Evolutionary conservation across 805 yeast species (phyloP), one percentile per base, ranked within the genome.

Genomic region (Ogataea salicorniae): DNA sequence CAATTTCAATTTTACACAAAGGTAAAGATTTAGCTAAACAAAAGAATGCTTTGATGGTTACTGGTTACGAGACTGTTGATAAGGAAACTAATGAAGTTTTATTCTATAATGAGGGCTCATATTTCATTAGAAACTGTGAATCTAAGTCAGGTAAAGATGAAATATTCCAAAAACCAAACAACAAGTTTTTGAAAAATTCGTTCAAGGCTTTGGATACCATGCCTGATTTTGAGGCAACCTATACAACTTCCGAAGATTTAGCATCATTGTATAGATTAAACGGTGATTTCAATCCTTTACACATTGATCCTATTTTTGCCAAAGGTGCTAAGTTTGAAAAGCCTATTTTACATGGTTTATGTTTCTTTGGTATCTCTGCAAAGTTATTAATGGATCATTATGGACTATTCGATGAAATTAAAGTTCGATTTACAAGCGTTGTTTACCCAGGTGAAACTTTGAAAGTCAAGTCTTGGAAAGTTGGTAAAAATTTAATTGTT

Each of bases 401-500:
- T 67, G 98, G 99, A 41, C 73, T 76, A 36, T 87, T 84, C 67
- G 77, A 77, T 61, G 96, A 90, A 72, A 76, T 89, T 65, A 92
- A 92, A 74, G 94, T 80, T 15, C 82, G 98, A 64, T 92, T 92
- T 68, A 79, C 95, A 18, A 90, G 90, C 60, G 83, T 87, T 58
- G 97, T 92, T 22, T 91, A 80, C 79, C 97, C 97, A 8, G 99
- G 98, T 55, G 97, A 92, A 69, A 83, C 87, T 15, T 75, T 92
- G 65, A 77, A 76, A 57, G 80, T 92, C 29, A 70, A 70, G 45
- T 95, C 95, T 31, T 92, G 99, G 99, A 87, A 83, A 66, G 75
- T 79, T 45, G 84, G 85, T 47, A 64, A 68, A 55, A 83, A 79
- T 53, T 62, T 73, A 42, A 83, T 89, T 43, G 72, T 80, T 49